Conservation (phyloP, 2,329 filamentous ascomycete genomes). For the Pseudogymnoascus sp. region DNA sequence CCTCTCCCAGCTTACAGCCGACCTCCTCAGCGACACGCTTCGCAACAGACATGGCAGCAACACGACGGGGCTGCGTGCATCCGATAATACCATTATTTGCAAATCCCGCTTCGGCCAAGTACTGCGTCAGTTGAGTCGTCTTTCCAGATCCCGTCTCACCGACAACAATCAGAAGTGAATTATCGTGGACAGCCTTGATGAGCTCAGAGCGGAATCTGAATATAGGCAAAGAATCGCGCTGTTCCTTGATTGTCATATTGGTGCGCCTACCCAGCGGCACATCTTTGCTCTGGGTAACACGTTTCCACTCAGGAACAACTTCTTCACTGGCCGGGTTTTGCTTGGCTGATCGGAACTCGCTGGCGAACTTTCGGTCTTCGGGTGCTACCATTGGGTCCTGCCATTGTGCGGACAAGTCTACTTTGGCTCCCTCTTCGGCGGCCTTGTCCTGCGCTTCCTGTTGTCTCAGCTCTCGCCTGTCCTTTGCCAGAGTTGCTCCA, state of each 20-base stretch:
- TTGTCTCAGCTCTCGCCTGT: slow-evolving; percentile 80
- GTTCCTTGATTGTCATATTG: slow-evolving; percentile 87
- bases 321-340: slow-evolving; percentile 46
- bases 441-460: slow-evolving; percentile 76
- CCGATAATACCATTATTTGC: slow-evolving; percentile 83
- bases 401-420: slow-evolving; percentile 87
- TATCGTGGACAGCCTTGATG: slow-evolving; percentile 76
- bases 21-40: slow-evolving; percentile 96
- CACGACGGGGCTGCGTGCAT: slow-evolving; percentile 93
- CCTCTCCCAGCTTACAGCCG: slow-evolving; percentile 80
- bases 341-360: slow-evolving; percentile 68
- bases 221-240: slow-evolving; percentile 83
- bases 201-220: slow-evolving; percentile 83
- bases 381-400: slow-evolving; percentile 91
- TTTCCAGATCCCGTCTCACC: slow-evolving; percentile 97
- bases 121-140: slow-evolving; percentile 94
- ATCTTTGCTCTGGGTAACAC: slow-evolving; percentile 71
- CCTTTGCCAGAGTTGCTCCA: slow-evolving; percentile 80
- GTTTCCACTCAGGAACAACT: slow-evolving; percentile 87
- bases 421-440: slow-evolving; percentile 67
- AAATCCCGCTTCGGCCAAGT: slow-evolving; percentile 87
- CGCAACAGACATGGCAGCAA: slow-evolving; percentile 94
- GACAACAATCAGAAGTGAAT: slow-evolving; percentile 92
- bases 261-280: slow-evolving; percentile 80
- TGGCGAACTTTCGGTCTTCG: slow-evolving; percentile 81